These are phyloP conservation scores for Salix dunnii DNA, from an alignment of 345 rosid species.

Conservation along the genomic window DNA sequence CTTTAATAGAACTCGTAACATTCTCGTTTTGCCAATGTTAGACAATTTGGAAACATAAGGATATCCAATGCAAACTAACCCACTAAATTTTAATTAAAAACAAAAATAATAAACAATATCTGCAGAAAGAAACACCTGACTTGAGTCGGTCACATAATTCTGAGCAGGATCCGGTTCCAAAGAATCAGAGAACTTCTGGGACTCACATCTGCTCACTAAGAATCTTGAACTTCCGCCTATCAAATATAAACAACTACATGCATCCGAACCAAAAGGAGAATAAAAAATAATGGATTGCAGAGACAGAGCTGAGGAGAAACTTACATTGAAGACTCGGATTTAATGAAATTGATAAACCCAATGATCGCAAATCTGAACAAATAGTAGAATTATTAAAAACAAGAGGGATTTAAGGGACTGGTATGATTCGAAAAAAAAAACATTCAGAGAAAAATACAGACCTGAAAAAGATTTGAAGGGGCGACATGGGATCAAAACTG, in stretches of 20 bases:
- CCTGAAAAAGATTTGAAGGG: slow-evolving; percentile 6
- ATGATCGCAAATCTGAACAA: background rate
- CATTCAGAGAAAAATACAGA: background rate
- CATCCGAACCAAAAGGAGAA: background rate
- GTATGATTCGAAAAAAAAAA: background rate
- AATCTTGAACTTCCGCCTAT: slow-evolving; percentile 33
- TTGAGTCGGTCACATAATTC: slow-evolving; percentile 28
- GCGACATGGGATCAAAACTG: background rate
- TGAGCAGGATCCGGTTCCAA: slow-evolving; percentile 25
- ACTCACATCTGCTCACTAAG: slow-evolving; percentile 35
- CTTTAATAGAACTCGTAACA: background rate
- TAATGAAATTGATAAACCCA: slow-evolving; percentile 23
- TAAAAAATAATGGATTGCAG: background rate
- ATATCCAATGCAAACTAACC: background rate
- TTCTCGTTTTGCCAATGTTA: background rate
- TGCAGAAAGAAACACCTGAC: slow-evolving; percentile 30
- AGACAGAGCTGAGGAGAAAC: slow-evolving; percentile 7
- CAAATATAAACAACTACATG: background rate
- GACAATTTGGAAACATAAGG: background rate
- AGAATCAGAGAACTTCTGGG: slow-evolving; percentile 42
- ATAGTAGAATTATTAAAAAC: background rate
- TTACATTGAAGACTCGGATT: slow-evolving; percentile 34
- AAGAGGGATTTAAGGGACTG: background rate
- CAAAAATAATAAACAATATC: background rate
- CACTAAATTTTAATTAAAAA: background rate